Percentiles rank a stretch among this genome's conserved stretches.
These are phyloP conservation scores for Penicillium taxi DNA, from an alignment of 495 filamentous ascomycete genomes.

Conservation along the genomic window DNA sequence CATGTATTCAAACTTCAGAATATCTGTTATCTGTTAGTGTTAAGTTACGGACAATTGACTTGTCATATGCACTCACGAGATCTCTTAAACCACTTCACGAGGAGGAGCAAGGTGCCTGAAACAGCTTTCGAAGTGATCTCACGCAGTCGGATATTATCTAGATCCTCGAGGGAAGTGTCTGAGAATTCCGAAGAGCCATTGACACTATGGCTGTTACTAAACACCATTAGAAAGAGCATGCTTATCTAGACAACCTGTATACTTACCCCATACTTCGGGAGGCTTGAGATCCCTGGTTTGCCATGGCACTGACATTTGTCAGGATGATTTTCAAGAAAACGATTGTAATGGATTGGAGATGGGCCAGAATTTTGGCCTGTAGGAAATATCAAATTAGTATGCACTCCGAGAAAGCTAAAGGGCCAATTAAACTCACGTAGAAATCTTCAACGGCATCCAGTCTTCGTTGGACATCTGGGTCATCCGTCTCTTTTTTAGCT, in stretches of 20 bases:
- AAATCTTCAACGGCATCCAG: conserved; percentile 70
- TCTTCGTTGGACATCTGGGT: conserved; percentile 51
- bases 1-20: conserved; percentile 93
- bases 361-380: conserved; percentile 65
- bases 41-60: neutral
- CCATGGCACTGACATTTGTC: conserved; percentile 63
- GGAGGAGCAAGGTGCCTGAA: conserved; percentile 70
- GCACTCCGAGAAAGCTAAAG: neutral
- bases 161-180: conserved; percentile 53
- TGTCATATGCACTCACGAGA: conserved; percentile 60
- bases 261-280: conserved; percentile 32
- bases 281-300: conserved; percentile 44
- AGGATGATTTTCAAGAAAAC: conserved; percentile 83
- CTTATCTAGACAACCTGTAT: neutral
- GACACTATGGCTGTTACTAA: conserved; percentile 27
- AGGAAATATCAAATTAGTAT: conserved; percentile 14
- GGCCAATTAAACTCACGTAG: conserved; percentile 62
- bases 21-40: conserved; percentile 48
- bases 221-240: conserved; percentile 6
- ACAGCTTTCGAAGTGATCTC: conserved; percentile 90
- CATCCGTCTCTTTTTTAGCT: conserved; percentile 42
- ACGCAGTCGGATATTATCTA: conserved; percentile 68
- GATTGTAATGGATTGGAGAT: conserved; percentile 90
- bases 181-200: conserved; percentile 25
- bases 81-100: conserved; percentile 94